phyloP scores from a whole-genome alignment of 805 yeast genomes.

The Candida easanensis region DNA sequence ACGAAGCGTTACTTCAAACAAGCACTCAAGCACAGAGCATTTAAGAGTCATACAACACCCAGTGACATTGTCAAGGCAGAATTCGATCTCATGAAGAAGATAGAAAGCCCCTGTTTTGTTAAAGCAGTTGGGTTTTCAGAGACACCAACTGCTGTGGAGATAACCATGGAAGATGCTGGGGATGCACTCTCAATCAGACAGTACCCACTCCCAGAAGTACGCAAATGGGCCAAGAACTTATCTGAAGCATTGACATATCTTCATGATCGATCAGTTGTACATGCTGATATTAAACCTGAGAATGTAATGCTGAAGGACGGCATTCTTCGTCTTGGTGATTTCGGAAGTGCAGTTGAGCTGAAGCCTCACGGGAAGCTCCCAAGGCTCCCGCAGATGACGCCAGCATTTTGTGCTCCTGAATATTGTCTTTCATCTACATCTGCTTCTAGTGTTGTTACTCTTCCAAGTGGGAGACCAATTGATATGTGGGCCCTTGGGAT shows the following conservation, averaged over 20 bases:
- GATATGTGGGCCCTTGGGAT: conserved; percentile 15
- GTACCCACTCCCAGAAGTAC: conserved; percentile 6
- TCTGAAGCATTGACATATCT: background rate
- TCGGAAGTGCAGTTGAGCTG: conserved; percentile 6
- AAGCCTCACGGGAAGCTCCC: background rate
- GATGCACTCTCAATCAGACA: background rate
- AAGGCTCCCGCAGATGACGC: conserved; percentile 5
- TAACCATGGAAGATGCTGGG: conserved; percentile 13
- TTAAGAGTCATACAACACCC: background rate
- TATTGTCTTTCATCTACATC: conserved; percentile 4
- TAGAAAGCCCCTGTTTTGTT: background rate
- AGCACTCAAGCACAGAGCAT: conserved; percentile 1
- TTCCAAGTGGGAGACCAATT: conserved; percentile 5
- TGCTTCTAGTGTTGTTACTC: background rate
- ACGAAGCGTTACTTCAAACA: conserved; percentile 8
- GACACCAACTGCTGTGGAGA: conserved; percentile 1
- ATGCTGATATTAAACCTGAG: conserved; percentile 14
- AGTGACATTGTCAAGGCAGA: conserved; percentile 1
- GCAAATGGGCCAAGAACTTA: conserved; percentile 4
- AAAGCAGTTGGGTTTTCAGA: background rate
- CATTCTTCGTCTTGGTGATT: conserved; percentile 8
- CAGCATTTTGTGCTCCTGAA: conserved; percentile 17
- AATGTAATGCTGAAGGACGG: conserved; percentile 8
- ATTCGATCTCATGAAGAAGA: conserved; percentile 1
- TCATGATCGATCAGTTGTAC: conserved; percentile 5